These are phyloP conservation scores for Physocladia obscura DNA, from an alignment of 192 early-diverging fungal genomes.

Conservation along the genomic window DNA sequence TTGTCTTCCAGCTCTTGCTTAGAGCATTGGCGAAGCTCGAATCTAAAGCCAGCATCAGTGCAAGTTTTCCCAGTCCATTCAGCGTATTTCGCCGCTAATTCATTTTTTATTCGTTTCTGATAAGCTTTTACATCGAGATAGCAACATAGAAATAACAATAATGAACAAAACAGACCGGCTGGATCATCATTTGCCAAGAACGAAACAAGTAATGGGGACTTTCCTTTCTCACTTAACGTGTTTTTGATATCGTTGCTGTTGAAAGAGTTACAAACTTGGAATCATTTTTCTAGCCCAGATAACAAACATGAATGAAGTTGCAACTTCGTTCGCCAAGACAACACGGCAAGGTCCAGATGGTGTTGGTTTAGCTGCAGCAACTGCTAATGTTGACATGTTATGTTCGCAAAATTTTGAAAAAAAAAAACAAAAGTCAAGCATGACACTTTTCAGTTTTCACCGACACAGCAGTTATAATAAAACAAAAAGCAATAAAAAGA, in stretches of 20 bases:
- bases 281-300: neutral
- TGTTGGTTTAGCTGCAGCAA: neutral
- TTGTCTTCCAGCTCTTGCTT: conserved; percentile 81
- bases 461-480: too few species aligned
- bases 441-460: too few species aligned
- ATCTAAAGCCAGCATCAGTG: conserved; percentile 81
- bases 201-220: conserved; percentile 66
- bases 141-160: neutral
- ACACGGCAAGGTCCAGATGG: conserved; percentile 25
- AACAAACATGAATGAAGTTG: conserved; percentile 64
- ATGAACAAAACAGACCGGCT: conserved; percentile 48
- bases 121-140: neutral
- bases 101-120: neutral
- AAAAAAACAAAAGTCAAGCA: too few species aligned
- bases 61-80: conserved; percentile 95
- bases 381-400: too few species aligned
- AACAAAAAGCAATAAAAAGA: too few species aligned
- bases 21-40: conserved; percentile 82
- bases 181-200: conserved; percentile 96
- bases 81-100: conserved; percentile 76
- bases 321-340: conserved; percentile 63
- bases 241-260: conserved; percentile 46
- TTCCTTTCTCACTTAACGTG: conserved; percentile 26
- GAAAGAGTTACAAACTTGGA: neutral
- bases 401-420: too few species aligned